Conservation (phyloP, 1,284 basidiomycete genomes). For the Marasmius sp. region DNA sequence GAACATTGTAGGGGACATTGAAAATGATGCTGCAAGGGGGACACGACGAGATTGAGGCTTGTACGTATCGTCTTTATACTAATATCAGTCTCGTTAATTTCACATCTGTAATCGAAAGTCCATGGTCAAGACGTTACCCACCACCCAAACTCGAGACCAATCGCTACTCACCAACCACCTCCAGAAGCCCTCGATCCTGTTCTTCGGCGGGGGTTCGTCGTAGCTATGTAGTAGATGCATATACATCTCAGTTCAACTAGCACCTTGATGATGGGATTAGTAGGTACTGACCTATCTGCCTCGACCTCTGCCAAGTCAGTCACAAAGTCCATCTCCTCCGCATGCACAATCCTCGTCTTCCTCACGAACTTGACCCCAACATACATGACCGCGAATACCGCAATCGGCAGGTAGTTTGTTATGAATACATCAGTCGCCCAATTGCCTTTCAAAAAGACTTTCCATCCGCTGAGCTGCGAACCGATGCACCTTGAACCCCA, state of each 20-base stretch:
- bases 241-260: neutral
- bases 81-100: too few relatives aligned
- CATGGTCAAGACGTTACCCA: too few relatives aligned
- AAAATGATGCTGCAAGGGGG: too few relatives aligned
- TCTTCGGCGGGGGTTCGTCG: conserved; percentile 73
- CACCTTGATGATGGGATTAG: neutral
- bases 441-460: conserved; percentile 69
- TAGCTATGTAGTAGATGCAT: conserved; percentile 31
- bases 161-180: conserved; percentile 40
- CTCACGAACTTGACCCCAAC: conserved; percentile 54
- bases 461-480: conserved; percentile 69
- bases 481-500: neutral
- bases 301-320: conserved; percentile 72
- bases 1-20: too few relatives aligned
- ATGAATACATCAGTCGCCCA: conserved; percentile 67
- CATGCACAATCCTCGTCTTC: conserved; percentile 38
- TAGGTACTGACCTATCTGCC: conserved; percentile 51
- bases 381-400: conserved; percentile 78
- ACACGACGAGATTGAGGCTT: too few relatives aligned
- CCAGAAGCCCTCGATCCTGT: conserved; percentile 57
- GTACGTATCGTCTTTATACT: too few relatives aligned
- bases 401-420: conserved; percentile 78
- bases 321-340: conserved; percentile 79
- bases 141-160: too few relatives aligned
- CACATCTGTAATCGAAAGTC: too few relatives aligned